Base-by-base conservation (phyloP, 2,329 filamentous ascomycete species). In the Sporothrix sp. region DNA sequence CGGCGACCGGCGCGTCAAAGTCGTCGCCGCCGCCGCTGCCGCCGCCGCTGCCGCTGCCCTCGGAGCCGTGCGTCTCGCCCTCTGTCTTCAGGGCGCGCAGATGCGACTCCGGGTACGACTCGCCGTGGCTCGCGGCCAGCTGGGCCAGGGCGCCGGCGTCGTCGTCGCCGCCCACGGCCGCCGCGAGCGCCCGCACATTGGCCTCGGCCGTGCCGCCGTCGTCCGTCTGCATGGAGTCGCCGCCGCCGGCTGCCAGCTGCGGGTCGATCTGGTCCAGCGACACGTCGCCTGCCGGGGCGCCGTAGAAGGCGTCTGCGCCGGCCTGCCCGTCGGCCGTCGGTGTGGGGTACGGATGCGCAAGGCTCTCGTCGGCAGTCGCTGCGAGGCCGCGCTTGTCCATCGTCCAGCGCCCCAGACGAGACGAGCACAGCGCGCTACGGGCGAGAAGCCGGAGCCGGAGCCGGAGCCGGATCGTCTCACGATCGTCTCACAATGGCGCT, bases 271-370 rank as follows among this genome's bases (percentile, higher is more conserved):
- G 57, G 47, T 53, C 52, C 5, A 58, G 53, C 23, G 52, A 14
- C 30, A 52, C 49, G 42, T 55, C 51, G 47, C 21, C 44, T 28
- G 30, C 44, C 13, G 42, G 28, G 11, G 44, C 56, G 51, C 75
- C 74, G 58, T 73, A 73, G 2, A 70, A 57, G 3, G 54, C 62
- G 7, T 65, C 63, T 3, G 64, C 59, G 50, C 73, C 71, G 54
- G 73, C 71, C 54, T 71, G 66, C 3, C 59, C 65, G 49, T 75
- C 71, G 8, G 66, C 66, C 16, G 66, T 65, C 3, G 73, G 70
- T 7, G 71, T 73, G 10, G 73, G 69, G 56, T 75, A 76, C 33
- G 68, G 62, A 40, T 64, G 64, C 54, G 66, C 68, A 20, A 61
- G 53, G 35, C 70, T 61, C 43, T 61, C 61, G 46, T 66, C 66